Evolutionary conservation across 176 grass and related monocot genomes (phyloP).

Genomic region (Carex pumila): DNA sequence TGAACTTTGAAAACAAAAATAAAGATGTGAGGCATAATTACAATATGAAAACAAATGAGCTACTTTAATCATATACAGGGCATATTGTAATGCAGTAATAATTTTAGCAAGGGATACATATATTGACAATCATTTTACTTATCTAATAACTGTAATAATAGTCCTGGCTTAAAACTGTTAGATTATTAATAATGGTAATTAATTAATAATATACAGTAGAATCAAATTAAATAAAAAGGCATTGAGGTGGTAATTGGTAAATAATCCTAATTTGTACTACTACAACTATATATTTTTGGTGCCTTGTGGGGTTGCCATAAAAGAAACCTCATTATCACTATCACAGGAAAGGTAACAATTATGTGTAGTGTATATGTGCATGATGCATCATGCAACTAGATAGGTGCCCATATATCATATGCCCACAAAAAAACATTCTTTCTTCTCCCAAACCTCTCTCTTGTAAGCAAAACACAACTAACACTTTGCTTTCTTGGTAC

Average conservation of each 20-base stretch:
- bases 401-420: background rate
- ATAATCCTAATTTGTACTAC: background rate
- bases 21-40: too few relatives aligned
- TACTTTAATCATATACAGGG: too few relatives aligned
- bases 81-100: too few relatives aligned
- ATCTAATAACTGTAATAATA: too few relatives aligned
- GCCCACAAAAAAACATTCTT: background rate
- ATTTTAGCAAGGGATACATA: too few relatives aligned
- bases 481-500: background rate
- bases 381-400: background rate
- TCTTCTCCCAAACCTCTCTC: background rate
- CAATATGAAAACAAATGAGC: too few relatives aligned
- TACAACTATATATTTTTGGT: background rate
- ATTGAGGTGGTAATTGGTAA: background rate
- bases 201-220: too few relatives aligned
- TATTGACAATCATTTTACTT: too few relatives aligned
- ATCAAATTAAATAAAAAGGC: too few relatives aligned
- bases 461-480: constrained; percentile 5
- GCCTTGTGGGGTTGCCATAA: background rate
- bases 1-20: too few relatives aligned
- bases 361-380: background rate
- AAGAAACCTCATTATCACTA: constrained; percentile 1
- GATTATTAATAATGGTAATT: too few relatives aligned
- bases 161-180: too few relatives aligned
- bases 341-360: background rate